Percentiles rank a stretch among this genome's conserved stretches.
phyloP scores from a whole-genome alignment of 2,329 filamentous ascomycete species.

The Chrysoporthe deuterocubensis region DNA sequence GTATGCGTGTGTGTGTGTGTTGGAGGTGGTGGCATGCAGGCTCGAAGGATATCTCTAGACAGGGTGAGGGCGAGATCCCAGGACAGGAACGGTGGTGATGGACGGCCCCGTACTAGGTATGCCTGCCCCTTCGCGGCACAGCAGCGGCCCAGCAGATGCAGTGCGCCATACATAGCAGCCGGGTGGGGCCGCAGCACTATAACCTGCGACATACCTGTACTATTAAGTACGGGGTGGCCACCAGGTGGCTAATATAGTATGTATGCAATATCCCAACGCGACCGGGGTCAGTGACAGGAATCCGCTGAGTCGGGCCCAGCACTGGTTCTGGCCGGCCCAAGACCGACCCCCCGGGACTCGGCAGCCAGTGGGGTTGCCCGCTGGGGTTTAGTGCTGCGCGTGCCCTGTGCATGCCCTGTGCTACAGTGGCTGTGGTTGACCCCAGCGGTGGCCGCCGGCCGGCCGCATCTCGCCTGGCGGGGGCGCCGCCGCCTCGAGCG shows the following conservation, averaged over 20 bases:
- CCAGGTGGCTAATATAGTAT: too few relatives aligned
- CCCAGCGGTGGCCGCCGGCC: neutral
- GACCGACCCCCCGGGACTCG: slow-evolving; percentile 11
- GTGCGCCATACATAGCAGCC: neutral
- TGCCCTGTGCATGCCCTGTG: neutral
- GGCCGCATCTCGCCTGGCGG: slow-evolving; percentile 16
- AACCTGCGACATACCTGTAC: neutral
- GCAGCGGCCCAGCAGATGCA: neutral
- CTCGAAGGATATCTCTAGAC: neutral
- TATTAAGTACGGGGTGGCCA: too few relatives aligned
- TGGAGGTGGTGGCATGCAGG: neutral
- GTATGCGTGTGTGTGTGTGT: neutral
- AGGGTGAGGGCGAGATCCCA: neutral
- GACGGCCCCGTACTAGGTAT: neutral
- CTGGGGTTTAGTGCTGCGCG: neutral
- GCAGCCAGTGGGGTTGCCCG: slow-evolving; percentile 17
- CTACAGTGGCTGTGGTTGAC: neutral
- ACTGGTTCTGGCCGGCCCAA: slow-evolving; percentile 25
- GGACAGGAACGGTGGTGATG: slow-evolving; percentile 11
- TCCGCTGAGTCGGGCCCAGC: slow-evolving; percentile 19
- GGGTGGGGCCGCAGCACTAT: neutral
- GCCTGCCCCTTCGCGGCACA: neutral
- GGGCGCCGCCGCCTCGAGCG: neutral
- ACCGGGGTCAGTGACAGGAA: slow-evolving; percentile 25
- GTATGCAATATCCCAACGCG: neutral